Evolutionary conservation across 2,329 filamentous ascomycete genomes (phyloP).

Genomic region (Pyrenophora tritici-repentis): DNA sequence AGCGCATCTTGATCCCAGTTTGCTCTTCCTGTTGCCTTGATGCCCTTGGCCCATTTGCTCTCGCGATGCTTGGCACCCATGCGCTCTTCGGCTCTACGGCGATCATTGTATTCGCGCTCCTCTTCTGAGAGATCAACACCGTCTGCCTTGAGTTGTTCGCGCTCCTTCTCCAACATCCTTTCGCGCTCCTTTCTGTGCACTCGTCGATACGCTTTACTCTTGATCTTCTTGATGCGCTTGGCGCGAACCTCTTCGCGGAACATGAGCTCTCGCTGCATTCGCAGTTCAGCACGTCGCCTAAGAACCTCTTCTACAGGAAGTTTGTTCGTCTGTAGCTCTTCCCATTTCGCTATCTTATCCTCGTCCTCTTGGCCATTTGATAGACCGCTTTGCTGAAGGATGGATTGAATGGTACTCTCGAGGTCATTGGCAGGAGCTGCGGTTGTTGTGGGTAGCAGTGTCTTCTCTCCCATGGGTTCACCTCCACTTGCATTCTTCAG

Average conservation of each 20-base stretch:
- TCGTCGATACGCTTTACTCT: constrained; percentile 91
- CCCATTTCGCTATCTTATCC: constrained; percentile 69
- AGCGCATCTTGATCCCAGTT: constrained; percentile 90
- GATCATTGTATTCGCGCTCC: constrained; percentile 69
- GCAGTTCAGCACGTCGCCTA: constrained; percentile 73
- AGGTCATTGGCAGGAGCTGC: constrained; percentile 76
- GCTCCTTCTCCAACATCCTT: constrained; percentile 61
- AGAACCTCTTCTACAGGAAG: constrained; percentile 74
- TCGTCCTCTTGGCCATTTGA: constrained; percentile 64
- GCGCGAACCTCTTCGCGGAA: constrained; percentile 87
- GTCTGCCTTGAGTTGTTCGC: constrained; percentile 62
- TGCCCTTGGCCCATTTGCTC: constrained; percentile 88
- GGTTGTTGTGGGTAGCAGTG: constrained; percentile 62
- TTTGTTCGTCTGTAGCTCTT: constrained; percentile 72
- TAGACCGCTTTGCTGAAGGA: constrained; percentile 87
- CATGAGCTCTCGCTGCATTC: constrained; percentile 79
- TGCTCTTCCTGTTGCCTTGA: constrained; percentile 77
- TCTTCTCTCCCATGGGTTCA: constrained; percentile 64
- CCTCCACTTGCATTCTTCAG: constrained; percentile 72
- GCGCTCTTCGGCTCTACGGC: constrained; percentile 78
- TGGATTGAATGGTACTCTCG: constrained; percentile 82
- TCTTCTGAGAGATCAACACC: constrained; percentile 66
- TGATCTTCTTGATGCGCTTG: constrained; percentile 98
- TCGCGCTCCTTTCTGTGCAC: constrained; percentile 83
- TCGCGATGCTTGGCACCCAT: constrained; percentile 85